Evolutionary conservation across 345 rosid genomes (phyloP).

Genomic region (Arabidopsis suecica): DNA sequence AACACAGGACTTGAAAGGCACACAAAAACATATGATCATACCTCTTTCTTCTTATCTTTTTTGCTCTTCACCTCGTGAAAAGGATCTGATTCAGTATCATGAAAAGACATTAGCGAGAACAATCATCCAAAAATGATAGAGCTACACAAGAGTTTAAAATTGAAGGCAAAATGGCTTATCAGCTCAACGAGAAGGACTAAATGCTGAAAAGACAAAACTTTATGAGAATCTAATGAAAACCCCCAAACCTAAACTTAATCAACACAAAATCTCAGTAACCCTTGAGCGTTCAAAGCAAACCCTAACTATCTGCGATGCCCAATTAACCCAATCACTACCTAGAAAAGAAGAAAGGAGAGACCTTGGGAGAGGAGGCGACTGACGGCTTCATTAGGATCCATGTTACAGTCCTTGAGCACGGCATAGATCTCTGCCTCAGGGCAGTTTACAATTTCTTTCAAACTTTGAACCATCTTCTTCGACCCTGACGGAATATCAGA

Average conservation of each 20-base stretch:
- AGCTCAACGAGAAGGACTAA: background rate
- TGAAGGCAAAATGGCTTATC: background rate
- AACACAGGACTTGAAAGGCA: too few relatives aligned
- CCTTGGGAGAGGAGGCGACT: constrained; percentile 93
- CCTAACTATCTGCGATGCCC: constrained; percentile 8
- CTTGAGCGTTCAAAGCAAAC: background rate
- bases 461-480: constrained; percentile 81
- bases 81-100: constrained; percentile 59
- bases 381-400: constrained; percentile 99
- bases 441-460: constrained; percentile 90
- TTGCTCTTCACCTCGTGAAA: constrained; percentile 97
- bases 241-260: background rate
- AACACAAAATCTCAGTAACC: constrained; percentile 1
- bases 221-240: background rate
- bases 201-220: background rate
- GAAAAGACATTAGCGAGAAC: background rate
- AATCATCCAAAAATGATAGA: background rate
- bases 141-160: too few relatives aligned
- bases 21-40: constrained; percentile 31
- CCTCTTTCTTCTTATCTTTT: constrained; percentile 91
- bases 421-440: constrained; percentile 93
- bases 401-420: constrained; percentile 85
- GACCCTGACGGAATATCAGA: constrained; percentile 74
- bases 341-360: constrained; percentile 15
- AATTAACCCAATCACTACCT: background rate